Evolutionary conservation across 305 asterid genomes (phyloP).

Genomic region (Fraxinus latifolia): DNA sequence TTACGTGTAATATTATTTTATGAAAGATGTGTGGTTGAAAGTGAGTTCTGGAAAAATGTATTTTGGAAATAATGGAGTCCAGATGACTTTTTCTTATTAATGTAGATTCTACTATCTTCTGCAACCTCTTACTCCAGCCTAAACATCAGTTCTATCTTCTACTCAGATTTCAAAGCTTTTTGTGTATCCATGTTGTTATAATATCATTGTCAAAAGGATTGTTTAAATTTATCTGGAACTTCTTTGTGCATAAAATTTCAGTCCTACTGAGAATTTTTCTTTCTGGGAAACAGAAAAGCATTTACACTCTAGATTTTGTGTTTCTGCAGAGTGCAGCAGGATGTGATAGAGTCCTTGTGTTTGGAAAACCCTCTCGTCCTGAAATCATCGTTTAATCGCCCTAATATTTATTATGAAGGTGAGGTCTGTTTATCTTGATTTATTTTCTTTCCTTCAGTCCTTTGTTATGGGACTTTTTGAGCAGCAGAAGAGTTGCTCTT

Average conservation of each 20-base stretch:
- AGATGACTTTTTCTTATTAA: background rate
- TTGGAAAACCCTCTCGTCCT: constrained; percentile 79
- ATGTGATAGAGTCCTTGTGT: constrained; percentile 72
- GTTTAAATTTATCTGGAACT: constrained; percentile 14
- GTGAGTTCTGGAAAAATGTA: background rate
- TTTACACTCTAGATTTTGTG: constrained; percentile 20
- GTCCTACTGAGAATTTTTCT: constrained; percentile 1
- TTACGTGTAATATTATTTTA: too few relatives aligned
- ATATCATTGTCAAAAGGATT: constrained; percentile 11
- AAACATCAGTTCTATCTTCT: background rate
- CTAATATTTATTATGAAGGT: constrained; percentile 94
- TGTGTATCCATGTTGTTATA: constrained; percentile 1
- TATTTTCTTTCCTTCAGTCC: constrained; percentile 2
- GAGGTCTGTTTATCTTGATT: constrained; percentile 30
- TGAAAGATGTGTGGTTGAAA: background rate
- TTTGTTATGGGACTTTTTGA: background rate
- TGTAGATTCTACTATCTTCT: background rate
- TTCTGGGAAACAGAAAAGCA: constrained; percentile 9
- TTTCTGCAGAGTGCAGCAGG: constrained; percentile 88
- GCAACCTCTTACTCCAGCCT: background rate
- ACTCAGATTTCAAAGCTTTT: background rate
- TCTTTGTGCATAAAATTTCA: constrained; percentile 18
- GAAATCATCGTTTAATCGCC: constrained; percentile 91
- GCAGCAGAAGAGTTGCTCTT: background rate
- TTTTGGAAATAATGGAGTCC: background rate